Conservation (phyloP, 108 stramenopile species). For the Cyclostephanos tholiformis region DNA sequence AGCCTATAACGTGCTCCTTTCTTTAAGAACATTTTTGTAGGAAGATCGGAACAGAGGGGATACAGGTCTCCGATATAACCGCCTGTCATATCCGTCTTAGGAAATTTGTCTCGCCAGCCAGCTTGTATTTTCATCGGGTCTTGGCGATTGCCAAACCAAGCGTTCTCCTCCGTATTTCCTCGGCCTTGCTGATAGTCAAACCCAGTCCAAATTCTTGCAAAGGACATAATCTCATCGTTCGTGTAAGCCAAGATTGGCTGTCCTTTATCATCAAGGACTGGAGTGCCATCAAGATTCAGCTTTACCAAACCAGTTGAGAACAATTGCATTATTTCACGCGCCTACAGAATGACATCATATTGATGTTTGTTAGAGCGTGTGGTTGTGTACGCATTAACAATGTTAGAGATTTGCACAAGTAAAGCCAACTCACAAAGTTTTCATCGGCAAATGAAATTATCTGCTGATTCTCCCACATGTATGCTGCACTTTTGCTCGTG, state of each 20-base stretch:
- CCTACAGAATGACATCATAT: slow-evolving; percentile 10
- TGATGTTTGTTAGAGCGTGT: not conserved
- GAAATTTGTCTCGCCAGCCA: slow-evolving; percentile 59
- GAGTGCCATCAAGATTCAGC: slow-evolving; percentile 54
- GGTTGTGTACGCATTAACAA: not conserved
- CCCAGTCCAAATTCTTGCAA: slow-evolving; percentile 69
- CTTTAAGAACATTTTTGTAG: slow-evolving; percentile 45
- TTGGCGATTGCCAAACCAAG: slow-evolving; percentile 29
- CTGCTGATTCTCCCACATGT: slow-evolving; percentile 49
- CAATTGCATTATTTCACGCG: slow-evolving; percentile 58
- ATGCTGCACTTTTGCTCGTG: slow-evolving; percentile 50
- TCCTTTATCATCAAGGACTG: slow-evolving; percentile 38
- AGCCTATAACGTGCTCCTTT: slow-evolving; percentile 61
- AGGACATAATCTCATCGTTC: slow-evolving; percentile 58
- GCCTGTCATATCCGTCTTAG: slow-evolving; percentile 57
- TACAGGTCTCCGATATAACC: slow-evolving; percentile 72
- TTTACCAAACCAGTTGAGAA: slow-evolving; percentile 56
- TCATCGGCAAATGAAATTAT: slow-evolving; percentile 59
- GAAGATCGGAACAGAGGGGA: slow-evolving; percentile 50
- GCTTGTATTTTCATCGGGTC: slow-evolving; percentile 71
- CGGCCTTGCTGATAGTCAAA: slow-evolving; percentile 52
- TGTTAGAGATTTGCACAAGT: not conserved
- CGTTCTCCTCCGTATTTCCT: slow-evolving; percentile 53
- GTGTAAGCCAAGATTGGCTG: slow-evolving; percentile 49
- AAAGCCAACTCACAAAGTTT: slow-evolving; percentile 57